Percentiles rank a stretch among this genome's conserved stretches.
These are phyloP conservation scores for Tilletiopsis washingtonensis DNA, from an alignment of 1,284 basidiomycete species.

Conservation along the genomic window DNA sequence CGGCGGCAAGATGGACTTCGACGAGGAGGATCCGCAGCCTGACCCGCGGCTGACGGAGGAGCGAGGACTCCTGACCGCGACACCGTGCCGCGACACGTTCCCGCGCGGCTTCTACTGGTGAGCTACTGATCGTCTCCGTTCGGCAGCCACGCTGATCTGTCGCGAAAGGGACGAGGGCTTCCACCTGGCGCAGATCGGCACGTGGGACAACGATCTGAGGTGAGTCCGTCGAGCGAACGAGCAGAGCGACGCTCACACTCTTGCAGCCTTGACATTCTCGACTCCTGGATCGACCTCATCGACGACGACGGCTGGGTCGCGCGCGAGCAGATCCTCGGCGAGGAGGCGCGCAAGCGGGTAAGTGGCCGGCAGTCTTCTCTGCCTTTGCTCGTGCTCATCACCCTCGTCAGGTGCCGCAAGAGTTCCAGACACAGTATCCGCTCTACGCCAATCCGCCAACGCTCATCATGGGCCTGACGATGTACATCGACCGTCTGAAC, in stretches of 20 bases:
- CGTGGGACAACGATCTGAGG: slow-evolving; percentile 80
- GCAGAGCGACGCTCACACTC: background rate
- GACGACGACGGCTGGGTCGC: slow-evolving; percentile 92
- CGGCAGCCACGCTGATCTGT: no score
- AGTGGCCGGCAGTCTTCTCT: background rate
- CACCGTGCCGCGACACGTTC: slow-evolving; percentile 89
- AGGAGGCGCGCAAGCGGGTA: slow-evolving; percentile 81
- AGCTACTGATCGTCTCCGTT: background rate
- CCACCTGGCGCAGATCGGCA: slow-evolving; percentile 78
- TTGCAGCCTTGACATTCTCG: slow-evolving; percentile 67
- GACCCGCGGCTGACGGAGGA: slow-evolving; percentile 66
- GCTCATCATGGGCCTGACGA: slow-evolving; percentile 77
- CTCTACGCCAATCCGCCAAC: slow-evolving; percentile 90
- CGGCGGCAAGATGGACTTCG: slow-evolving; percentile 34
- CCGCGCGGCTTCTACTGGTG: slow-evolving; percentile 90
- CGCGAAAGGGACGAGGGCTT: slow-evolving; percentile 83
- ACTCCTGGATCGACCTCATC: slow-evolving; percentile 79
- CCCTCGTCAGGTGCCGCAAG: slow-evolving; percentile 55
- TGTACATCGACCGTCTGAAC: slow-evolving; percentile 67
- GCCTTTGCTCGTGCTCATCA: background rate
- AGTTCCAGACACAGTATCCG: slow-evolving; percentile 87
- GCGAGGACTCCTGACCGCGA: slow-evolving; percentile 70
- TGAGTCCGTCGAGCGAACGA: background rate
- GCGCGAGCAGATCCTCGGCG: slow-evolving; percentile 87
- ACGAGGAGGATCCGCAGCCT: slow-evolving; percentile 23